Conservation (phyloP, 768 basidiomycete species). For the Mycena amicta region DNA sequence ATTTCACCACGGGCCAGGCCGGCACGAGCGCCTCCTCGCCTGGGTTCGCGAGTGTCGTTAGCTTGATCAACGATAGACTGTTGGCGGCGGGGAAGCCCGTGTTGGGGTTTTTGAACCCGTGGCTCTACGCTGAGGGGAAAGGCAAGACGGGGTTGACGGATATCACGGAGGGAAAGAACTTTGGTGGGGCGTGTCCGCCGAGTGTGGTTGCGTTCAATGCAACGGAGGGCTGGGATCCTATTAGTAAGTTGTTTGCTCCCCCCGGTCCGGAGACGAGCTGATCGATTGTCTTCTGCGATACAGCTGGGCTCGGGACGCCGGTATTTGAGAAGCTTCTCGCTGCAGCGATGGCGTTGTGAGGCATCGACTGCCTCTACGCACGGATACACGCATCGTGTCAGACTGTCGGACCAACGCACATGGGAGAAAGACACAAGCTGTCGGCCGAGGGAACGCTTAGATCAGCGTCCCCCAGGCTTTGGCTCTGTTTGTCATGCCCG, state of each 20-base stretch:
- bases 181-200: background rate
- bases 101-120: conserved; percentile 49
- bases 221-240: background rate
- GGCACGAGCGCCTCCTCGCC: conserved; percentile 52
- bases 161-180: conserved; percentile 10
- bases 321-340: background rate
- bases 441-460: too few species aligned
- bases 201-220: background rate
- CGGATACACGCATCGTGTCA: too few species aligned
- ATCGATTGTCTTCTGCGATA: background rate
- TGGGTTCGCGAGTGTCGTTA: conserved; percentile 46
- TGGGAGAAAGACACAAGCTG: too few species aligned
- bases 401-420: too few species aligned
- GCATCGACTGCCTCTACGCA: too few species aligned
- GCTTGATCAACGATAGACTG: conserved; percentile 48
- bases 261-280: background rate
- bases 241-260: background rate
- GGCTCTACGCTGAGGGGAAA: conserved; percentile 20
- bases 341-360: background rate
- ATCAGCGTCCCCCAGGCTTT: too few species aligned
- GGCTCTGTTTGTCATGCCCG: too few species aligned
- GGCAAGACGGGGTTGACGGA: conserved; percentile 8
- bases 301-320: background rate
- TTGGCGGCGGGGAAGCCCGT: conserved; percentile 32
- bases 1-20: conserved; percentile 15